Conservation (phyloP, 2,329 filamentous ascomycete species). For the Colletotrichum tamarilloi region DNA sequence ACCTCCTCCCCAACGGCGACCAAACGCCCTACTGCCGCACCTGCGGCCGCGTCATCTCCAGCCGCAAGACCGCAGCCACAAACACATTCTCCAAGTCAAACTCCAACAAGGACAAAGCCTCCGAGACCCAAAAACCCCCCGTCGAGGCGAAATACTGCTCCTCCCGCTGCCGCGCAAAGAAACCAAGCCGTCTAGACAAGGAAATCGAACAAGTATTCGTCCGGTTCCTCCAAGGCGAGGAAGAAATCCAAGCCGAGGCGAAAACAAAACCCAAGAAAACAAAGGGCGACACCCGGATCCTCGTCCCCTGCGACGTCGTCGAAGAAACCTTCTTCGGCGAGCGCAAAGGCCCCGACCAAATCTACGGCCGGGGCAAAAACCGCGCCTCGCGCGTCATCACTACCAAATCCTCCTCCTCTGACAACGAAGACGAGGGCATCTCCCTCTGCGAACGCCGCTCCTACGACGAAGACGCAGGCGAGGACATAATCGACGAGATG, state of each 20-base stretch:
- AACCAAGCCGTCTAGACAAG: conserved; percentile 60
- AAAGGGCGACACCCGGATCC: conserved; percentile 63
- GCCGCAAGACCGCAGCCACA: conserved; percentile 43
- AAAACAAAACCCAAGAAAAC: conserved; percentile 38
- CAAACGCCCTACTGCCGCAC: conserved; percentile 65
- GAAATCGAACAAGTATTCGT: conserved; percentile 64
- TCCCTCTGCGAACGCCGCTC: conserved; percentile 51
- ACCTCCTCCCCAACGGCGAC: conserved; percentile 59
- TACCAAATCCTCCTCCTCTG: conserved; percentile 40
- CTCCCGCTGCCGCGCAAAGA: conserved; percentile 61
- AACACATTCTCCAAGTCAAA: neutral
- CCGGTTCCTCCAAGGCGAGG: conserved; percentile 42
- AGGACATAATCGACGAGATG: conserved; percentile 27
- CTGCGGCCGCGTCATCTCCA: conserved; percentile 66
- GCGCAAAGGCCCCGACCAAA: conserved; percentile 46
- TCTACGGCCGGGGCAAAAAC: conserved; percentile 54
- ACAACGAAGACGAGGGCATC: conserved; percentile 29
- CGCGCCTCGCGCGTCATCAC: conserved; percentile 51
- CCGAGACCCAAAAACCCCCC: conserved; percentile 40
- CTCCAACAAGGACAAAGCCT: too few relatives aligned
- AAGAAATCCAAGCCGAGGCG: conserved; percentile 10
- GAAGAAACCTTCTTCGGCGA: conserved; percentile 53
- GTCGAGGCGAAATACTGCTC: conserved; percentile 65
- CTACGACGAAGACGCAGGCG: conserved; percentile 11
- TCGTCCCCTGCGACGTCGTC: conserved; percentile 61